Evolutionary conservation across 805 yeast genomes (phyloP), one percentile per base, ranked within the genome.

Genomic region (Wickerhamiella sorbophila): DNA sequence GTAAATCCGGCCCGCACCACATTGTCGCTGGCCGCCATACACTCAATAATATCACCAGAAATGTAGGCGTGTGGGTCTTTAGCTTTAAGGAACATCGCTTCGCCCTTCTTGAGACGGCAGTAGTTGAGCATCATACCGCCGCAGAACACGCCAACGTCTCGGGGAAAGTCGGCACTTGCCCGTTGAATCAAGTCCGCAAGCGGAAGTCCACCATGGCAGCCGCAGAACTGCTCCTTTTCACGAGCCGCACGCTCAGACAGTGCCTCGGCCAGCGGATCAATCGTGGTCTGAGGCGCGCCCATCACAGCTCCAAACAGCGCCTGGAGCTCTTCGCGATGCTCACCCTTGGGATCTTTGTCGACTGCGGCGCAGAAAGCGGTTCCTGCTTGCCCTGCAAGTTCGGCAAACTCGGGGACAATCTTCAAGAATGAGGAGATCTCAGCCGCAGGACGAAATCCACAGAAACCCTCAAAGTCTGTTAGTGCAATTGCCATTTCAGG

Each of bases 401-500:
- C 73, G 33, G 59, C 63, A 40, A 91, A 74, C 63, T 88, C 96
- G 3, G 94, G 88, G 39, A 91, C 73, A 12, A 72, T 71, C 44
- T 69, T 57, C 54, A 91, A 70, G 48, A 83, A 76, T 36, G 66
- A 66, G 38, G 78, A 78, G 51, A 91, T 72, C 63, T 86, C 80
- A 29, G 67, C 70, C 55, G 87, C 72, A 17, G 98, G 98, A 59
- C 91, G 79, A 69, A 91, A 91, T 0, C 98, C 98, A 64, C 98
- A 91, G 65, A 91, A 88, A 0, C 96, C 97, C 67, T 91, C 97
- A 55, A 91, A 91, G 46, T 75, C 83, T 18, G 97, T 87, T 41
- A 91, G 77, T 6, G 98, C 98, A 56, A 91, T 75, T 39, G 98
- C 97, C 98, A 91, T 91, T 63, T 91, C 98, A n/a, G 98, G 98